Evolutionary conservation across 305 asterid species (phyloP).

Genomic region (Fraxinus albicans): DNA sequence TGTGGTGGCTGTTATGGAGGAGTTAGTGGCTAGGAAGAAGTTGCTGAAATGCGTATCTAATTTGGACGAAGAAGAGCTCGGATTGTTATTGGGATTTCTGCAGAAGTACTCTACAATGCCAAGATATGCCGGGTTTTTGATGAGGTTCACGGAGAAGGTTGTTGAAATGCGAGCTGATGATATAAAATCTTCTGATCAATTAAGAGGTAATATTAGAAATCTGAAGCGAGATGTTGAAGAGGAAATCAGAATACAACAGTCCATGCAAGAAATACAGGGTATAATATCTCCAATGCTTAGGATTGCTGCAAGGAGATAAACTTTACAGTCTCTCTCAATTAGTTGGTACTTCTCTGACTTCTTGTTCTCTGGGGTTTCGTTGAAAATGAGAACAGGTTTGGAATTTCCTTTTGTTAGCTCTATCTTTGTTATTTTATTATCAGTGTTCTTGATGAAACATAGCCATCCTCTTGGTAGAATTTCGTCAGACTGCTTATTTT

Average conservation of each 20-base stretch:
- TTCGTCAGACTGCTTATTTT: background rate
- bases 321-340: background rate
- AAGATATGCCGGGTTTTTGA: constrained; percentile 60
- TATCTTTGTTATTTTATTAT: background rate
- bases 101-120: constrained; percentile 75
- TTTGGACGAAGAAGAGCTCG: constrained; percentile 70
- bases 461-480: background rate
- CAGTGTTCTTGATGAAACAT: background rate
- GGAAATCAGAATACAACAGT: constrained; percentile 71
- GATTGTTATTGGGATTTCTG: constrained; percentile 55
- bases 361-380: background rate
- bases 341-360: background rate
- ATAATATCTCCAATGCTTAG: constrained; percentile 72
- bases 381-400: background rate
- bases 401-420: background rate
- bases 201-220: constrained; percentile 60
- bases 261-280: constrained; percentile 81
- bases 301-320: constrained; percentile 69
- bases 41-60: constrained; percentile 61
- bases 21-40: constrained; percentile 75
- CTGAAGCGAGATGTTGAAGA: constrained; percentile 75
- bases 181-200: constrained; percentile 45
- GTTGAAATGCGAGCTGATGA: constrained; percentile 73
- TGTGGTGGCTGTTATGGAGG: constrained; percentile 89
- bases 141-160: constrained; percentile 56